Conservation (phyloP, 371 early-diverging fungal species). For the Cladochytrium tenue region DNA sequence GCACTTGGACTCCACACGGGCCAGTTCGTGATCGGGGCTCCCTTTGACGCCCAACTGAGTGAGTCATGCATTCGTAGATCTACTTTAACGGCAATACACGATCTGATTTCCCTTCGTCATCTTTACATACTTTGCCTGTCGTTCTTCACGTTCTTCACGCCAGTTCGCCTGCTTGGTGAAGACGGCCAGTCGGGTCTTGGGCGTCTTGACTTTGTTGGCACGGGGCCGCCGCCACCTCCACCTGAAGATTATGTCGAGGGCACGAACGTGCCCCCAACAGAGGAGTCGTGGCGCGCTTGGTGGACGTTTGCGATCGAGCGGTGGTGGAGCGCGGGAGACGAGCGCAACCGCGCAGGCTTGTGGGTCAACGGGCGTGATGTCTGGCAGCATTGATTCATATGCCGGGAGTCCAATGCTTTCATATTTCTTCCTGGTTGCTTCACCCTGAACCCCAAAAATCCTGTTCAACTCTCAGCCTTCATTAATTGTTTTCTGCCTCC, state of each 20-base stretch:
- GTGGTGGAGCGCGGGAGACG: background rate
- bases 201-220: background rate
- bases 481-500: no score
- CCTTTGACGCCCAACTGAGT: slow-evolving; percentile 1
- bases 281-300: no score
- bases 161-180: background rate
- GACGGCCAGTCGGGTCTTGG: background rate
- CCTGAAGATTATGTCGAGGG: background rate
- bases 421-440: no score
- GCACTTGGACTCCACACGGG: background rate
- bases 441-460: no score
- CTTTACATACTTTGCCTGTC: no score
- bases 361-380: background rate
- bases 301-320: background rate
- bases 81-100: no score
- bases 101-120: background rate
- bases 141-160: background rate
- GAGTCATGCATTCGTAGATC: no score
- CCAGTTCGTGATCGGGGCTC: background rate
- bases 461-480: no score
- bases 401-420: no score
- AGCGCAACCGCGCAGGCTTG: background rate
- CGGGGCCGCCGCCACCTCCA: background rate
- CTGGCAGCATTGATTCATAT: no score
- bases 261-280: background rate